These are phyloP conservation scores for Coemansia sp. DNA, from an alignment of 192 early-diverging fungal genomes.

Conservation along the genomic window DNA sequence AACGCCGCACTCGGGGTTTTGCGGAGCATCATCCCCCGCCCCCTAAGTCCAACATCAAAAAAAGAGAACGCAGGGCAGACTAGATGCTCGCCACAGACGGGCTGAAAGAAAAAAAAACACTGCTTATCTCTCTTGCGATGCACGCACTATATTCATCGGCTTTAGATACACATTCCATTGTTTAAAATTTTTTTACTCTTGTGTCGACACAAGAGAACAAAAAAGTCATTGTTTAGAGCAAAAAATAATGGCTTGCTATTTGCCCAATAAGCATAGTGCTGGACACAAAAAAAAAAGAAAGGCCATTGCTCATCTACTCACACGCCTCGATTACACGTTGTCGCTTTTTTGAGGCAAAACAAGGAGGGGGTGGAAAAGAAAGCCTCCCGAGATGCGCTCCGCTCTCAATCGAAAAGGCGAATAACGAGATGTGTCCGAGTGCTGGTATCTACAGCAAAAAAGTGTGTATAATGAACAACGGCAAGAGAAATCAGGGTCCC, in stretches of 20 bases:
- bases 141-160: neutral
- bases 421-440: neutral
- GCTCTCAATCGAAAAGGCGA: neutral
- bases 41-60: neutral
- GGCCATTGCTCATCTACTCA: constrained; percentile 7
- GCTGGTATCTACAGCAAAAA: constrained; percentile 4
- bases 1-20: neutral
- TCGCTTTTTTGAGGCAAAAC: neutral
- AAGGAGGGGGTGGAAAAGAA: neutral
- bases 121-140: neutral
- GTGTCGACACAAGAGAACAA: neutral
- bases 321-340: constrained; percentile 1
- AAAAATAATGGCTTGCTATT: neutral
- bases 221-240: neutral
- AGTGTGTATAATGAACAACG: neutral
- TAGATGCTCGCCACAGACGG: neutral
- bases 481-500: constrained; percentile 8
- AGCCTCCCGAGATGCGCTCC: neutral
- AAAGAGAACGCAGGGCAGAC: constrained; percentile 1
- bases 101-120: neutral
- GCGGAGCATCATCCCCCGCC: neutral
- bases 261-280: neutral
- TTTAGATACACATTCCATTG: neutral
- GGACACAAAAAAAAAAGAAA: neutral
- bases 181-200: neutral